phyloP scores from a whole-genome alignment of 2,329 filamentous ascomycete genomes.

The Colletotrichum higginsianum region DNA sequence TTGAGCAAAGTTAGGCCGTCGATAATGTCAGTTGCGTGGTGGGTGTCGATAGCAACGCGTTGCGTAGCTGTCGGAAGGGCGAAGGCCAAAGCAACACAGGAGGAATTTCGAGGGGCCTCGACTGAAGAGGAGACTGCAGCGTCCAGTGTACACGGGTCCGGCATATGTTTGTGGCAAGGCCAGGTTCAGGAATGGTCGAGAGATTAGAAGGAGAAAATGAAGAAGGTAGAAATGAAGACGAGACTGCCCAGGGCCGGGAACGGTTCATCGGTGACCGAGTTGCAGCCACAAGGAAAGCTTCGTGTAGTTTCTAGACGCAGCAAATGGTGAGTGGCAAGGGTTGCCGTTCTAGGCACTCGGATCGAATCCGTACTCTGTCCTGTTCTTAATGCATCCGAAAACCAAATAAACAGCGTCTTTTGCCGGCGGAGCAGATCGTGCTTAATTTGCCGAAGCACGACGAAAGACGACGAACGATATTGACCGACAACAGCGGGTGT shows the following conservation, averaged over 20 bases:
- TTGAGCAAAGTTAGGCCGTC: not conserved
- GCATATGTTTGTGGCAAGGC: not conserved
- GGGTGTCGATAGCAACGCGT: not conserved
- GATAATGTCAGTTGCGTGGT: not conserved
- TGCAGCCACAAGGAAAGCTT: constrained; percentile 20
- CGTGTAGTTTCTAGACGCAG: not conserved
- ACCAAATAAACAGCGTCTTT: not conserved
- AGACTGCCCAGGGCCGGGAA: not conserved
- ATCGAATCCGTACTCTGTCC: too few species aligned
- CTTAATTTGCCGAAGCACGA: not conserved
- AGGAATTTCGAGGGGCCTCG: not conserved
- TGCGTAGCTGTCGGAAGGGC: not conserved
- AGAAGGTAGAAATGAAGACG: not conserved
- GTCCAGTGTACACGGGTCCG: not conserved
- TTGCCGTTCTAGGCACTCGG: not conserved
- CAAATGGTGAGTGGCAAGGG: constrained; percentile 2
- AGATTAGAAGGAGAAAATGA: too few species aligned
- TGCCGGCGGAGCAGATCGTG: not conserved
- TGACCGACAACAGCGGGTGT: not conserved
- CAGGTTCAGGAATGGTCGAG: not conserved
- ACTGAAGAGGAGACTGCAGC: not conserved
- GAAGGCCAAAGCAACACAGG: not conserved
- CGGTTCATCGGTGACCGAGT: constrained; percentile 16
- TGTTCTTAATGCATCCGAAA: not conserved
- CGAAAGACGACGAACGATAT: not conserved